A percentile compares a stretch with the other conserved stretches of the same genome.
phyloP scores from a whole-genome alignment of 2,329 filamentous ascomycete genomes.

The Sclerotinia nivalis region DNA sequence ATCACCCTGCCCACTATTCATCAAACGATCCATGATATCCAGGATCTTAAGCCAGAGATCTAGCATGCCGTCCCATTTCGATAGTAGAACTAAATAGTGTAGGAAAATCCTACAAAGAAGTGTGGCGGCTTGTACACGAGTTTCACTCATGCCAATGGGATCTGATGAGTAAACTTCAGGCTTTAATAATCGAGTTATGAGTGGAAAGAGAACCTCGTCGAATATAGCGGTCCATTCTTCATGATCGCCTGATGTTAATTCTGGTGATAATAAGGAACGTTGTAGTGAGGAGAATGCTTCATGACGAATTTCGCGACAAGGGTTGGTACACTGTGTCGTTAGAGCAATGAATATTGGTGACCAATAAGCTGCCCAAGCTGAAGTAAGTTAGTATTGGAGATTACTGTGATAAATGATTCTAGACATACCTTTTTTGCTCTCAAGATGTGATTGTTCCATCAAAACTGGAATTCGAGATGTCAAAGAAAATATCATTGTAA shows the following conservation, averaged over 20 bases:
- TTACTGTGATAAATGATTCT: background rate
- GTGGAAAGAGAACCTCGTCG: constrained; percentile 86
- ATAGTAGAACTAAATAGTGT: constrained; percentile 84
- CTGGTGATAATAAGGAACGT: constrained; percentile 78
- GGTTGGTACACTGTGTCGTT: constrained; percentile 88
- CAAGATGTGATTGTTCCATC: constrained; percentile 91
- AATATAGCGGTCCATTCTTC: constrained; percentile 96
- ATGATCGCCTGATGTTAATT: constrained; percentile 79
- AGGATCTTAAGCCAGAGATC: constrained; percentile 91
- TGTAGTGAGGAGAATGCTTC: constrained; percentile 85
- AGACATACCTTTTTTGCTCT: constrained; percentile 63
- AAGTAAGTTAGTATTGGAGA: background rate
- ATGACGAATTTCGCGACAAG: constrained; percentile 88
- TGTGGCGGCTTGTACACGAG: constrained; percentile 85
- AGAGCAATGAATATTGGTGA: constrained; percentile 88
- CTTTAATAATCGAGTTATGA: constrained; percentile 84
- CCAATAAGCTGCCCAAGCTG: constrained; percentile 96
- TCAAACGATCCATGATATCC: constrained; percentile 90
- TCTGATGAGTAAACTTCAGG: constrained; percentile 94
- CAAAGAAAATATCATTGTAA: constrained; percentile 79
- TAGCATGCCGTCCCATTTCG: constrained; percentile 84
- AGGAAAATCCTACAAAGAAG: constrained; percentile 94
- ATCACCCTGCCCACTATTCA: constrained; percentile 93
- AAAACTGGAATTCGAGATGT: constrained; percentile 79
- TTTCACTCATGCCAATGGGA: constrained; percentile 91